Evolutionary conservation across 108 stramenopile species (phyloP), one percentile per base, ranked within the genome.

Genomic region (Phaeodactylum tricornutum): DNA sequence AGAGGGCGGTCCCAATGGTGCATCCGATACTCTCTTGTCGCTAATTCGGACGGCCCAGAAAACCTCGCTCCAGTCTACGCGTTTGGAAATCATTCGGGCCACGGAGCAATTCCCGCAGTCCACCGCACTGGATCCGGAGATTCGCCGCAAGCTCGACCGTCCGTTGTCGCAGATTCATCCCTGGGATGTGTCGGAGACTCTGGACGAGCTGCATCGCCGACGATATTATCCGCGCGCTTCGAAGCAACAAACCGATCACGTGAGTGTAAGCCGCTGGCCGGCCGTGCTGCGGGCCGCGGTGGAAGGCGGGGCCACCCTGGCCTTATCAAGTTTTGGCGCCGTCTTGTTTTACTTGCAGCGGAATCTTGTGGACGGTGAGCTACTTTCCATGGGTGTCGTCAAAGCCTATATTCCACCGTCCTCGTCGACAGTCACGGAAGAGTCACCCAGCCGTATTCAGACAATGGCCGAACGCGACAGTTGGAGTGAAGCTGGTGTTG

Each of bases 351-450:
- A 91, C 61, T 72, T 95, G n/a, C 88, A 89, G 59, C 72, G 92
- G 16, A 77, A 76, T 55, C 67, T 98, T 36, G 77, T 97, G 35
- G 96, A 98, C 69, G 66, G 59, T 24, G 95, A 94, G 35, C 87
- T 98, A 28, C 48, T 97, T 40, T 74, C 74, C 47, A 90, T 96
- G 92, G 79, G 75, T n/a, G 71, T 80, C 12, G 75, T 95, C 29
- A 87, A 75, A 41, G 83, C 88, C 2, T 94, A 91, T 69, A 70
- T 76, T 15, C 87, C 92, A 15, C 74, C 84, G 35, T 50, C 67
- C 34, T 53, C 66, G 21, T 27, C 35, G 9, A 12, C 22, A 12
- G 12, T 34, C 9, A 34, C 9, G 8, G 33, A 34, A 7, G 17
- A 46, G 20, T 22, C 45, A 4, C 45, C n/a, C 23, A n/a, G n/a